Base-by-base conservation (phyloP, 164 flowering plant species). In the Buxus sempervirens region DNA sequence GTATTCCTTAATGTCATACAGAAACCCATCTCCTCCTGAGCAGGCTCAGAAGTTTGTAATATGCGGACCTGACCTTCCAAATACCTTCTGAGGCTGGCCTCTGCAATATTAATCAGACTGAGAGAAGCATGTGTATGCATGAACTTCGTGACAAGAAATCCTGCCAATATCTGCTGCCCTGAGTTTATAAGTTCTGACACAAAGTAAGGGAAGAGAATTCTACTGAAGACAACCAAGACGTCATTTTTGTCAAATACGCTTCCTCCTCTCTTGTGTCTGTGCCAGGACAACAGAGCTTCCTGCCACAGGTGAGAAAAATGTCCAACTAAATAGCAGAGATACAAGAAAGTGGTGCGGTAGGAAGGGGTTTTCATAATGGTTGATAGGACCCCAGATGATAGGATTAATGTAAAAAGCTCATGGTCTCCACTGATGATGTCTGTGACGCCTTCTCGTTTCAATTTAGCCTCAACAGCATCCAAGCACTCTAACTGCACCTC, bases 101-200 rank as follows among this genome's bases (percentile, higher is more conserved):
- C 95, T 28, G 89, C 89, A 56, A 88, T 65, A 58, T 90, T 90
- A 32, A 96, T 72, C 54, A 96, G 83, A 68, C 91, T 75, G 14
- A 92, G 76, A 26, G 96, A 79, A 61, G 89, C 64, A 73, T 86
- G 83, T 18, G 88, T 80, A 83, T 89, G 97, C 94, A 92, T 88
- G 49, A 82, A 83, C 66, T 79, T 87, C 8, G 86, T 83, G 1
- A 91, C 85, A 14, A 96, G 71, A 67, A 90, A 80, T 48, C 95
- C 98, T 2, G 98, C 99, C 20, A 91, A 76, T 42, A 96, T 66
- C 45, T 76, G 83, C 76, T 90, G 95, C 66, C 81, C 85, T 2
- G 88, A 82, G 78, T 79, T 84, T 77, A 93, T 91, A 64, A 93
- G 93, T 82, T 90, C 96, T 22, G 91, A 73, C 55, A 93, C 70